Evolutionary conservation across 805 yeast genomes (phyloP), one percentile per base, ranked within the genome.

Genomic region (Zygotorulaspora sp.): DNA sequence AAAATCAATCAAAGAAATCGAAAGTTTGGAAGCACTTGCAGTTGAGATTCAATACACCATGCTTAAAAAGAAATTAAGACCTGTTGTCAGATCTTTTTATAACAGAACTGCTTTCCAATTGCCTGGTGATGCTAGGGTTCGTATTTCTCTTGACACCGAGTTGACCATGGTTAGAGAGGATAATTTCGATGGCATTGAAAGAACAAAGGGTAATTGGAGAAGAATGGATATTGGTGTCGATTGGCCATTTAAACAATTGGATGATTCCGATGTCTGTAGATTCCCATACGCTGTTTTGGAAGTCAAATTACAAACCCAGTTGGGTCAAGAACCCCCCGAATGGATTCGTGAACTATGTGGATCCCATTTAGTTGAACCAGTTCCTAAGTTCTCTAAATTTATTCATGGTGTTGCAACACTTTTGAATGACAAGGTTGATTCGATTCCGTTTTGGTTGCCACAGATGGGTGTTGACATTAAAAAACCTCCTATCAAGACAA

Each of bases 41-140:
- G 75, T 80, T 41, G 98, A 92, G 63, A 84, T 85, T 29, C 99
- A 92, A 66, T 92, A 90, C 63, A 74, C 95, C 22, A 83, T 87
- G 45, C 65, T 92, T 50, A 84, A 84, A 58, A 81, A 81, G 60
- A 82, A 80, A 62, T 71, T 84, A 62, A 77, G 97, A 57, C 99
- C 99, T 1, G 96, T 88, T 30, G 84, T 87, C 67, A 78, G 99
- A 64, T 85, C 97, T 1, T 92, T 92, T 63, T 92, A 92, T 67
- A 88, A 89, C 66, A 83, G 99, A 72, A 92, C 98, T 24, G 98
- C 98, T 2, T 92, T 92, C 76, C 98, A 92, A 70, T 75, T 92
- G 41, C 98, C 99, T 5, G 99, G 99, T 42, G 99, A 92, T 65
- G 98, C 99, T 6, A 78, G 98, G 57, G 99, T 92, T 27, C 88